These are phyloP conservation scores for Mitragyna speciosa DNA, from an alignment of 257 asterid species.

Conservation along the genomic window DNA sequence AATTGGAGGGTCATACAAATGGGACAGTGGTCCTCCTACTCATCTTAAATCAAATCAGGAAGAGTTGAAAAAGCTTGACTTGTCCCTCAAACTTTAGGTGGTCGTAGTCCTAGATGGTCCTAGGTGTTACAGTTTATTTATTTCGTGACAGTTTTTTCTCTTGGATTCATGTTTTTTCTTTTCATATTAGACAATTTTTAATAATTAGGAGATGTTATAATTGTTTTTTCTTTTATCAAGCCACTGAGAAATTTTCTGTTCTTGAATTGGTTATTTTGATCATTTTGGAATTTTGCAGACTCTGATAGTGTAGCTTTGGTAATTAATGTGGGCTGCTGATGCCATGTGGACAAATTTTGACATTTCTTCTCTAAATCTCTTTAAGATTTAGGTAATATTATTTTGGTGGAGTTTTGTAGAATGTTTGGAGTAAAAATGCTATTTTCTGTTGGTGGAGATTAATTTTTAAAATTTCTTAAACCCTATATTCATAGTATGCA, in stretches of 20 bases:
- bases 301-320: not conserved
- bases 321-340: not conserved
- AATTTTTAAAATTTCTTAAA: not conserved
- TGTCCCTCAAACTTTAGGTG: slow-evolving; percentile 66
- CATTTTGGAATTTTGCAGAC: not conserved
- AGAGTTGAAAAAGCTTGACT: slow-evolving; percentile 64
- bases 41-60: slow-evolving; percentile 38
- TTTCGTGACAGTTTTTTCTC: not conserved
- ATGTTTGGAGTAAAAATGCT: not conserved
- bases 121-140: not conserved
- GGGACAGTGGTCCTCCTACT: slow-evolving; percentile 31
- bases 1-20: slow-evolving; percentile 32
- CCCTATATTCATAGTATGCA: too few relatives aligned
- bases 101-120: not conserved
- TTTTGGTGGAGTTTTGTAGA: not conserved
- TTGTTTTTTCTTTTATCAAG: slow-evolving; percentile 1
- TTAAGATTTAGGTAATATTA: not conserved
- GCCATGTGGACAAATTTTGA: not conserved
- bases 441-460: not conserved
- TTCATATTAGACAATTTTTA: not conserved
- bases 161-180: not conserved
- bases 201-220: slow-evolving; percentile 6
- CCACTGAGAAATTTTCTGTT: not conserved
- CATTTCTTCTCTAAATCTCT: not conserved
- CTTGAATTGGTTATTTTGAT: not conserved